Percentiles rank a stretch among this genome's conserved stretches.
These are phyloP conservation scores for Pleurotus pulmonarius DNA, from an alignment of 768 basidiomycete genomes.

Conservation along the genomic window DNA sequence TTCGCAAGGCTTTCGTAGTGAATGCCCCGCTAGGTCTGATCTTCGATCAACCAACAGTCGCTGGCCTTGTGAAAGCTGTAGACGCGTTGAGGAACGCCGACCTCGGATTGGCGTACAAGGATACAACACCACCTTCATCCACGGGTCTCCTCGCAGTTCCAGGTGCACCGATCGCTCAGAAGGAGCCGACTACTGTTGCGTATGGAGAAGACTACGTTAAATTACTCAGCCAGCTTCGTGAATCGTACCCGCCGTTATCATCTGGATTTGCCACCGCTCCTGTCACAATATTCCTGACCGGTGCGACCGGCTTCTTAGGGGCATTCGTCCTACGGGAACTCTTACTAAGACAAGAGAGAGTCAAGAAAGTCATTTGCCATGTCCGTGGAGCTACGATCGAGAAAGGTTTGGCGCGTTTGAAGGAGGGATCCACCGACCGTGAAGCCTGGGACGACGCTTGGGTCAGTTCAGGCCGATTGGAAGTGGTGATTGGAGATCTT, in stretches of 20 bases:
- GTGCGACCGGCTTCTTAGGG: conserved; percentile 95
- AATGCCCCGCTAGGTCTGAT: conserved; percentile 89
- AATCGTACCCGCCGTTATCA: conserved; percentile 59
- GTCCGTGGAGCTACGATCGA: conserved; percentile 68
- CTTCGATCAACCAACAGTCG: conserved; percentile 87
- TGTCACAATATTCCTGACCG: conserved; percentile 89
- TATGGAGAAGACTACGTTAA: conserved; percentile 78
- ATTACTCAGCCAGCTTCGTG: conserved; percentile 54
- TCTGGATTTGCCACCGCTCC: conserved; percentile 47
- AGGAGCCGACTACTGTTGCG: conserved; percentile 37
- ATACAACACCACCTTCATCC: conserved; percentile 13
- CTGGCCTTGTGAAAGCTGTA: conserved; percentile 69
- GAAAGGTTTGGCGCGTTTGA: conserved; percentile 66
- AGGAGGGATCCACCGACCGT: conserved; percentile 69
- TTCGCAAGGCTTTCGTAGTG: conserved; percentile 87
- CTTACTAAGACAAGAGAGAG: conserved; percentile 53
- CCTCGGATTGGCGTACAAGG: conserved; percentile 59
- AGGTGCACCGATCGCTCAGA: not conserved
- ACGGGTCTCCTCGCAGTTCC: conserved; percentile 14
- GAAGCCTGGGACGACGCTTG: conserved; percentile 89
- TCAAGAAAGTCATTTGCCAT: conserved; percentile 89
- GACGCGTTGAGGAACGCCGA: conserved; percentile 76
- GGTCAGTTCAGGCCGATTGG: conserved; percentile 62
- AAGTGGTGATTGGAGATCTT: conserved; percentile 84
- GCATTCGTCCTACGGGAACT: conserved; percentile 87